phyloP scores from a whole-genome alignment of 805 yeast species.

The Candida alai region DNA sequence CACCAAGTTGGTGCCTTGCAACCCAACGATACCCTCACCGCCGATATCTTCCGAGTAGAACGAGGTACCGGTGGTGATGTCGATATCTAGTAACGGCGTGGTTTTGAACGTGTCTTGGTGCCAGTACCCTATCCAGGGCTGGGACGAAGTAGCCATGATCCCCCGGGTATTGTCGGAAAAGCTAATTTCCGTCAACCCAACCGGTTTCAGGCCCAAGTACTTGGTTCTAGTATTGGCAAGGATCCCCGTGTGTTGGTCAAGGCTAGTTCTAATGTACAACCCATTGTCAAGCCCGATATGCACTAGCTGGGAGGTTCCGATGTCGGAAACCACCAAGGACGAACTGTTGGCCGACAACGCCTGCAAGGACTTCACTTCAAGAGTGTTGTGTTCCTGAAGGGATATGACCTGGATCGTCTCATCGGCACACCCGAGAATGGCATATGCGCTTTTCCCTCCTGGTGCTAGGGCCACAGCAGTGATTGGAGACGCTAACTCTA shows the following conservation, averaged over 20 bases:
- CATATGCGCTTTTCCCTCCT: slow-evolving; percentile 46
- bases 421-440: slow-evolving; percentile 73
- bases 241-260: slow-evolving; percentile 57
- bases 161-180: slow-evolving; percentile 19
- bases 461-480: slow-evolving; percentile 41
- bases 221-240: slow-evolving; percentile 61
- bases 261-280: slow-evolving; percentile 58
- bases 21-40: slow-evolving; percentile 61
- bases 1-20: slow-evolving; percentile 46
- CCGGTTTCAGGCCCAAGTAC: slow-evolving; percentile 69
- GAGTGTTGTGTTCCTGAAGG: slow-evolving; percentile 52
- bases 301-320: slow-evolving; percentile 29
- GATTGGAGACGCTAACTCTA: slow-evolving; percentile 50
- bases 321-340: slow-evolving; percentile 22
- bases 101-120: slow-evolving; percentile 33
- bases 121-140: slow-evolving; percentile 54
- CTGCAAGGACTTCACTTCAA: slow-evolving; percentile 63
- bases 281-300: slow-evolving; percentile 88
- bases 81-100: slow-evolving; percentile 44
- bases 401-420: slow-evolving; percentile 66
- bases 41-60: slow-evolving; percentile 62
- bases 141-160: slow-evolving; percentile 49
- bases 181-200: slow-evolving; percentile 42
- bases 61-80: slow-evolving; percentile 44
- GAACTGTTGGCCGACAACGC: slow-evolving; percentile 49